Base-by-base conservation (phyloP, 192 early-diverging fungal genomes). In the Coemansia sp. region DNA sequence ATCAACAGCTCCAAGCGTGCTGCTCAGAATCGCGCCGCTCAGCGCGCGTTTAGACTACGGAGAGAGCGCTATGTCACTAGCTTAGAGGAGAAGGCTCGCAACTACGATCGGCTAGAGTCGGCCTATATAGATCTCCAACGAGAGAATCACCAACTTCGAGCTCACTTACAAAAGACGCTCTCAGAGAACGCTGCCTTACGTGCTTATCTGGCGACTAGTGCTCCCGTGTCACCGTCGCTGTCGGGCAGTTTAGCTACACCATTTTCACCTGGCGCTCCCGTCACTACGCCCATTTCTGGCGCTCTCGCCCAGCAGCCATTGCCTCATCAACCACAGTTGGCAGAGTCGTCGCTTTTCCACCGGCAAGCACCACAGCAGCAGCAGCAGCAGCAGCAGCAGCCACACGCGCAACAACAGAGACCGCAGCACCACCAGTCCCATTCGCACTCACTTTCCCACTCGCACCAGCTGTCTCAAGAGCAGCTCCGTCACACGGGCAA, bases 1-100 rank as follows among this genome's bases (percentile, higher is more conserved):
- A 79, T 84, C 63, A 84, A 84, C 57, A 84, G 82, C 70, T 84
- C 82, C 33, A 84, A 84, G 51, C 76, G 82, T 20, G 82, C 82
- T 11, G 82, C 82, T 3, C 82, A 84, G 74, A 84, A 84, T 63
- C 70, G 82, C 22, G 82, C 82, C 3, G 82, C 82, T 2, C 82
- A 84, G 66, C 66, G 82, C 2, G 82, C 82, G 34, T 84, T 84
- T 68, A 72, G 82, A 55, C 61, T 84, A 47, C 67, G 82, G 65
- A 73, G 82, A 63, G 82, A 84, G 49, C 38, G 76, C 22, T 84
- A 84, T 36, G 82, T 84, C 22, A 66, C 82, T 7, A 67, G 77
- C 22, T 71, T 84, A 22, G 82, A 84, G 47, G 82, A 84, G 16
- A 84, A 84, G 74, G 82, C 82, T 1, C 77, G 82, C 31, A 75